Conservation (phyloP, 208 protist species). For the Crithidia sp. region DNA sequence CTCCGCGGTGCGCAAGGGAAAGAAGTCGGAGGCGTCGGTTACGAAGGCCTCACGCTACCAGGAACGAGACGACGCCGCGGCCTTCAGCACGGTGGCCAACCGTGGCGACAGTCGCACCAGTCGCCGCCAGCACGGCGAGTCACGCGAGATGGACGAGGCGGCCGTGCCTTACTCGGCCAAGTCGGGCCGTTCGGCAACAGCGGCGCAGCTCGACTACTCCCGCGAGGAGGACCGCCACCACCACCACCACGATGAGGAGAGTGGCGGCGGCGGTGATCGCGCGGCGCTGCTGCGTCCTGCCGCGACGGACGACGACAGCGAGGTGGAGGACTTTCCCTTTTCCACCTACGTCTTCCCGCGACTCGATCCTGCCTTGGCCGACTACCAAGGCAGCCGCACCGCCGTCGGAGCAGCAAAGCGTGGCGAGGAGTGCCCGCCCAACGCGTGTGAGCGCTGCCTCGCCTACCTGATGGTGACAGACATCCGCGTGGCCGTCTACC, state of each 20-base stretch:
- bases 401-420: conserved; percentile 3
- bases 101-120: background rate
- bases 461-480: conserved; percentile 51
- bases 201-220: conserved; percentile 10
- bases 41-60: conserved; percentile 7
- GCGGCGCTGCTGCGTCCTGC: background rate
- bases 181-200: background rate
- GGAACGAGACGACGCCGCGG: conserved; percentile 10
- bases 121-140: background rate
- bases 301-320: conserved; percentile 15
- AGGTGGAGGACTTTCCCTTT: conserved; percentile 25
- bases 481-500: conserved; percentile 39
- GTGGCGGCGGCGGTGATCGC: too few species aligned
- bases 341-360: conserved; percentile 46
- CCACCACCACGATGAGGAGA: background rate
- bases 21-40: background rate
- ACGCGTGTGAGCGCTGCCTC: conserved; percentile 39
- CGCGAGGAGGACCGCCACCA: conserved; percentile 3
- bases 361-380: conserved; percentile 43
- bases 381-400: conserved; percentile 29
- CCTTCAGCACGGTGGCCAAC: conserved; percentile 6
- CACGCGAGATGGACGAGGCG: background rate
- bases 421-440: conserved; percentile 33
- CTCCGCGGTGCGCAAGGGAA: background rate
- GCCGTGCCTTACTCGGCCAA: conserved; percentile 16